phyloP scores from a whole-genome alignment of 371 early-diverging fungal species.

The Dichotomocladium elegans region DNA sequence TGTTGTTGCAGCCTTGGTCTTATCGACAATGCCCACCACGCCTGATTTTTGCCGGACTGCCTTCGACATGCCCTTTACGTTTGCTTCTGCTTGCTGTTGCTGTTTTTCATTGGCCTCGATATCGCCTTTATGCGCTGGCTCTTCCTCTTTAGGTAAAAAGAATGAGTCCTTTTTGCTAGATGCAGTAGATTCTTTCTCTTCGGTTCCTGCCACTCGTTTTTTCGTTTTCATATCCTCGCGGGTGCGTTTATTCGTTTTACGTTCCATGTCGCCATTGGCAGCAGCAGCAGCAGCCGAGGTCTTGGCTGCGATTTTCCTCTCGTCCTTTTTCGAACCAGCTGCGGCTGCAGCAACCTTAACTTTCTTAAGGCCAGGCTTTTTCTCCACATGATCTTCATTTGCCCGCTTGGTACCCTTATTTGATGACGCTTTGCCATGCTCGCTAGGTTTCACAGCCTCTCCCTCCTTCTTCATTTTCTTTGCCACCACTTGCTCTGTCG shows the following conservation, averaged over 20 bases:
- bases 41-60: constrained; percentile 44
- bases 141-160: constrained; percentile 1
- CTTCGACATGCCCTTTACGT: constrained; percentile 15
- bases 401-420: constrained; percentile 12
- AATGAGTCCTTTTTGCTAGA: constrained; percentile 1
- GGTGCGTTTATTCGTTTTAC: not conserved
- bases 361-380: too few relatives aligned
- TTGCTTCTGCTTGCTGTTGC: not conserved
- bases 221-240: not conserved
- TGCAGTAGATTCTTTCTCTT: not conserved
- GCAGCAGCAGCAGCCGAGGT: not conserved
- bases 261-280: not conserved
- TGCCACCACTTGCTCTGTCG: not conserved
- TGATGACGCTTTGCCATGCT: not conserved
- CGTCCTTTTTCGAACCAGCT: constrained; percentile 1
- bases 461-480: not conserved
- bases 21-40: constrained; percentile 57
- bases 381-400: constrained; percentile 10
- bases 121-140: not conserved
- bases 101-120: not conserved
- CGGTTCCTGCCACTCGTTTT: constrained; percentile 1
- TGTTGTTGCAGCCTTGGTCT: constrained; percentile 19
- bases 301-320: not conserved
- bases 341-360: constrained; percentile 2
- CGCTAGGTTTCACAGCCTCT: not conserved